phyloP scores from a whole-genome alignment of 441 rosid genomes.

The Pelargonium exstipulatum region DNA sequence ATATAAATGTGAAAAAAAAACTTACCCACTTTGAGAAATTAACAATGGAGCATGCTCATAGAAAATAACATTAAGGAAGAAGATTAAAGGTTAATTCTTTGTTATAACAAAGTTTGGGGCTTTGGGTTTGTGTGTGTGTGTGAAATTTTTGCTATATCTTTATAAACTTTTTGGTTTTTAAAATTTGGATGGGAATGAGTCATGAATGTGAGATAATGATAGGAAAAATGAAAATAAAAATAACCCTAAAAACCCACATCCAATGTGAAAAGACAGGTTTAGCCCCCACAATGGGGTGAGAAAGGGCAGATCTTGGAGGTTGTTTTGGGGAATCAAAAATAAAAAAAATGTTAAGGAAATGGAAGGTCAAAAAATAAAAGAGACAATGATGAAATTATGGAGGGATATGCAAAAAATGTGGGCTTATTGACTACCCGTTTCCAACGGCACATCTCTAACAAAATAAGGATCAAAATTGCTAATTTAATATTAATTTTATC shows the following conservation, averaged over 20 bases:
- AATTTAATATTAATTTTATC: neutral
- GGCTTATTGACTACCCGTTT: slow-evolving; percentile 28
- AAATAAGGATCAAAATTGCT: neutral
- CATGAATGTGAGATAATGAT: neutral
- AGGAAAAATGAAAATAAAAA: neutral
- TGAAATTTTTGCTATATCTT: slow-evolving; percentile 16
- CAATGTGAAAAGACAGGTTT: neutral
- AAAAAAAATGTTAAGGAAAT: neutral
- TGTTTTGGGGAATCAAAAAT: neutral
- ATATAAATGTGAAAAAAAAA: slow-evolving; percentile 17
- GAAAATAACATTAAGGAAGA: slow-evolving; percentile 30
- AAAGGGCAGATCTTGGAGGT: neutral
- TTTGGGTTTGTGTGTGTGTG: slow-evolving; percentile 10
- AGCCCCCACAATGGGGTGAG: neutral
- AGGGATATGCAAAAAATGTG: slow-evolving; percentile 26
- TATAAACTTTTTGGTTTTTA: slow-evolving; percentile 8
- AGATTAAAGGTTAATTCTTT: slow-evolving; percentile 27
- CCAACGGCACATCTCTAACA: slow-evolving; percentile 30
- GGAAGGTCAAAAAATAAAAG: slow-evolving; percentile 12
- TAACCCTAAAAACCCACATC: neutral
- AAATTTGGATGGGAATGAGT: neutral
- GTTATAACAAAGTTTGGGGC: slow-evolving; percentile 23
- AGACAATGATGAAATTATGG: slow-evolving; percentile 18
- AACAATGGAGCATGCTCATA: slow-evolving; percentile 33
- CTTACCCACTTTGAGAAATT: slow-evolving; percentile 39